Conservation (phyloP, 1,284 basidiomycete genomes). For the Neotropicomus parvogracilis region DNA sequence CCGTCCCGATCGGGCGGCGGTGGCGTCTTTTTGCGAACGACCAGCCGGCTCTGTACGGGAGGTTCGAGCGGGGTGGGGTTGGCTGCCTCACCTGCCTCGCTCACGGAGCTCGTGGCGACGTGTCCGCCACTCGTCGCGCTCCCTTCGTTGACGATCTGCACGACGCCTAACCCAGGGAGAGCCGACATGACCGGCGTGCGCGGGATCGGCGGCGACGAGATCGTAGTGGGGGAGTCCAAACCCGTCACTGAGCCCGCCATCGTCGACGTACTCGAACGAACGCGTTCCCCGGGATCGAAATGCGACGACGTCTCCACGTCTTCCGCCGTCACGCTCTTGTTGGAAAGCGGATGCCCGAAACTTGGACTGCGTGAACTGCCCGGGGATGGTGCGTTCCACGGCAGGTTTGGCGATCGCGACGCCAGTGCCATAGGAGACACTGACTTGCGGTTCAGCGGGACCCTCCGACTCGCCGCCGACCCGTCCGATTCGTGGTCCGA, state of each 20-base stretch:
- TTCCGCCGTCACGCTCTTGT: constrained; percentile 16
- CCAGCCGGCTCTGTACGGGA: constrained; percentile 28
- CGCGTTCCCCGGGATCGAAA: constrained; percentile 11
- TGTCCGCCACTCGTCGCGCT: constrained; percentile 14
- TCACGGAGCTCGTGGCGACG: constrained; percentile 30
- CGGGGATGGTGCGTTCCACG: constrained; percentile 18
- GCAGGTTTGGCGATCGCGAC: constrained; percentile 34
- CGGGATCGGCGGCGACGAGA: constrained; percentile 42
- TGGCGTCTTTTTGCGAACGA: constrained; percentile 38
- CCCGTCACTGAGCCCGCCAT: constrained; percentile 14
- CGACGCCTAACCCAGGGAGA: constrained; percentile 2
- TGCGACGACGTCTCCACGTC: constrained; percentile 15
- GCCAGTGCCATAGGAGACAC: constrained; percentile 69
- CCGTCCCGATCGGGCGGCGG: constrained; percentile 23
- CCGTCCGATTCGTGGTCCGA: constrained; percentile 56
- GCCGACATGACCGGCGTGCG: constrained; percentile 36
- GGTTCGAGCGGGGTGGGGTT: constrained; percentile 24
- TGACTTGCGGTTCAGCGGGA: constrained; percentile 62
- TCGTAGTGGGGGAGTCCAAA: constrained; percentile 41
- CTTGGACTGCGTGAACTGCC: constrained; percentile 1
- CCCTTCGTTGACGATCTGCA: constrained; percentile 21
- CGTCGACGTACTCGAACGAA: background rate
- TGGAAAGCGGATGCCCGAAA: constrained; percentile 13
- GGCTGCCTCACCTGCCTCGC: constrained; percentile 29
- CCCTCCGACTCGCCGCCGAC: constrained; percentile 44